These are phyloP conservation scores for Cercospora sp. DNA, from an alignment of 2,329 filamentous ascomycete genomes.

Conservation along the genomic window DNA sequence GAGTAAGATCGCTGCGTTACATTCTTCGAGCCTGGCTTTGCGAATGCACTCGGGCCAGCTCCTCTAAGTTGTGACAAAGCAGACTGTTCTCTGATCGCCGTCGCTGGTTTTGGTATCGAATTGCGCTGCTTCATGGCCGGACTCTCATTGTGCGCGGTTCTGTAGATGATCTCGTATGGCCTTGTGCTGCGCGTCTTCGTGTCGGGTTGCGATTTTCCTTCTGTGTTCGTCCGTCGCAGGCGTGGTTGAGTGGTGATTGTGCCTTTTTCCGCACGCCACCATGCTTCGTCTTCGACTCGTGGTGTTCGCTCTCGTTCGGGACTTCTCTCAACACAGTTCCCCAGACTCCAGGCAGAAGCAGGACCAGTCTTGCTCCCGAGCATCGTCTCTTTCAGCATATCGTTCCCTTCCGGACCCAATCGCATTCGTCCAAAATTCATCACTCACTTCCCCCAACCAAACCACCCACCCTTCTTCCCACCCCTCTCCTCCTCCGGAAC, in stretches of 20 bases:
- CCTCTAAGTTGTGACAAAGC: not conserved
- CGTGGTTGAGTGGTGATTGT: not conserved
- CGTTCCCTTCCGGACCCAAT: not conserved
- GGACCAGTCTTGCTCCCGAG: not conserved
- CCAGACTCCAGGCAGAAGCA: not conserved
- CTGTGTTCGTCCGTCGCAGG: not conserved
- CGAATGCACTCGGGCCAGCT: not conserved
- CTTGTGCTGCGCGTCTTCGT: not conserved
- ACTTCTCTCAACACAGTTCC: not conserved
- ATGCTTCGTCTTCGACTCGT: not conserved
- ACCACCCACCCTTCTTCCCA: conserved; percentile 17
- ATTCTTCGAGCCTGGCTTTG: not conserved
- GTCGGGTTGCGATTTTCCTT: not conserved
- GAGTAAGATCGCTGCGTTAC: not conserved
- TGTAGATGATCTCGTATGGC: not conserved
- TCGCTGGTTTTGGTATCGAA: not conserved
- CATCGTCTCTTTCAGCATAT: not conserved
- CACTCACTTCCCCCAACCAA: conserved; percentile 20
- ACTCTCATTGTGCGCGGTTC: not conserved
- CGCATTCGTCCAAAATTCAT: not conserved
- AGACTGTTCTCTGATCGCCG: not conserved
- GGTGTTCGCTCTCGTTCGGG: not conserved
- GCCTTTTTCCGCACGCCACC: not conserved
- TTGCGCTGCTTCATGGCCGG: not conserved
- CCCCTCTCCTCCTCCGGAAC: not conserved